phyloP scores from a whole-genome alignment of 83 land plant genomes.

The Isoetes engelmannii region DNA sequence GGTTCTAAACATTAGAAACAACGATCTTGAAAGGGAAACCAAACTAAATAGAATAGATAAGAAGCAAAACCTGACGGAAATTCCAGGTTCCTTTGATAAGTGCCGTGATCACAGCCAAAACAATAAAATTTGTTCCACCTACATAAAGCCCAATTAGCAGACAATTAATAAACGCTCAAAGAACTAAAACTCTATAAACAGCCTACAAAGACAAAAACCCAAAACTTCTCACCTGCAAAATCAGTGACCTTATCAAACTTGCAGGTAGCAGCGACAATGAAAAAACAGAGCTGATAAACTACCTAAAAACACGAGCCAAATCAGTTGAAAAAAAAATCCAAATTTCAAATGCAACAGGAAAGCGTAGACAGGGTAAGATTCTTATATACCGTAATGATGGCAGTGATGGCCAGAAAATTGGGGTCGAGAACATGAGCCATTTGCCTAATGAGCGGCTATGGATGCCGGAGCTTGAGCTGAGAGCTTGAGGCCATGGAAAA shows the following conservation, averaged over 20 bases:
- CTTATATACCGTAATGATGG: conserved; percentile 56
- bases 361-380: background rate
- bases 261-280: conserved; percentile 64
- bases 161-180: background rate
- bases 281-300: conserved; percentile 66
- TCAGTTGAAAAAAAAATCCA: background rate
- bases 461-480: no score
- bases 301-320: conserved; percentile 33
- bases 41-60: no score
- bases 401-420: conserved; percentile 63
- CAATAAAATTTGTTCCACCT: conserved; percentile 70
- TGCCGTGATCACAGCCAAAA: conserved; percentile 55
- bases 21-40: no score
- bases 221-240: conserved; percentile 54
- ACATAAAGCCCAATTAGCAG: conserved; percentile 9
- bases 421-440: conserved; percentile 64
- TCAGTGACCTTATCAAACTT: conserved; percentile 87
- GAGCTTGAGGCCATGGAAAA: no score
- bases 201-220: conserved; percentile 6
- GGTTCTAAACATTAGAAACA: no score
- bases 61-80: conserved; percentile 50
- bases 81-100: conserved; percentile 55
- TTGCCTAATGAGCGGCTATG: background rate
- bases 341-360: background rate
- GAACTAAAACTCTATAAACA: background rate